Evolutionary conservation across 768 basidiomycete species (phyloP), one percentile per base, ranked within the genome.

Genomic region (Fomitopsis serialis): DNA sequence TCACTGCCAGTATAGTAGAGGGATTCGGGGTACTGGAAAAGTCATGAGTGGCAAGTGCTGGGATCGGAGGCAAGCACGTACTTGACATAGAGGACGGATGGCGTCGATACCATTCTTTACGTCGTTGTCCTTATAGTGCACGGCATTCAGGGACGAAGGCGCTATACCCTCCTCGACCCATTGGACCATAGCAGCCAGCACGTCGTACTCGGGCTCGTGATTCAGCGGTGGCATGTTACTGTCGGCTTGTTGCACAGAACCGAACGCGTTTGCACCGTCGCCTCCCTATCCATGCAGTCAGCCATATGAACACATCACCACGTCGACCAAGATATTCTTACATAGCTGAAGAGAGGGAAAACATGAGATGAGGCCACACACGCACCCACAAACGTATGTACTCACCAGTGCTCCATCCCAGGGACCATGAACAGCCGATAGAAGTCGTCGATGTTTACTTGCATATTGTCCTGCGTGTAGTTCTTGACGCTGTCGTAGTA

Each of bases 131-230:
- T 53, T 54, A 32, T 55, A 64, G 40, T 54, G 37, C n/a, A 54
- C 58, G 12, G 58, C 68, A 21, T 48, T 61, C 21, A 69, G 34
- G 9, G 35, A 53, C 6, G 57, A 56, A 1, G 69, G 69, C 10
- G 66, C 66, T n/a, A 56, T 43, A 6, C 60, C 68, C 7, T 65
- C 37, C 56, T 71, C 70, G 34, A 71, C 67, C 70, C 70, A 71
- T 21, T 55, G 56, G 10, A 71, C 68, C 15, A 70, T 56, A 5
- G 66, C 66, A 7, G 61, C 60, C 22, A 69, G 53, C 25, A 69
- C 59, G 52, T 69, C 48, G 37, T 54, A 24, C 21, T 54, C 35
- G 4, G 53, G 35, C 12, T 46, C 45, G 27, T 40, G 19, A 8
- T 36, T 40, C 8, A 54, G 35, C 10, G 53, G 46, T 12, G 63